Evolutionary conservation across 2,329 filamentous ascomycete genomes (phyloP).

Genomic region (Cytospora schulzeri): DNA sequence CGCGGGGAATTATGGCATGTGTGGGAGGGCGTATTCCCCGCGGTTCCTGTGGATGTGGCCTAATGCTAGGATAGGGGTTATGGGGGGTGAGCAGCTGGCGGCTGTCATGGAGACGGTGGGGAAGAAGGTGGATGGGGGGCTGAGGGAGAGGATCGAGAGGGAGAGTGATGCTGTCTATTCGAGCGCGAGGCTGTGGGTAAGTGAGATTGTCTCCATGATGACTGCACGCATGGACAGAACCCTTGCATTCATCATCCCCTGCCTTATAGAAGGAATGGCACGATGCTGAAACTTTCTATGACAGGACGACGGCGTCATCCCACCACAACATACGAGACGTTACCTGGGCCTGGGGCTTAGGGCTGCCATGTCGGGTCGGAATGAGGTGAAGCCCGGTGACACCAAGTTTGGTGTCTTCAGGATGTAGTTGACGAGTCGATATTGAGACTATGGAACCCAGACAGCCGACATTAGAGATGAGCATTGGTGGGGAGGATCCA

Average conservation of each 20-base stretch:
- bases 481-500: background rate
- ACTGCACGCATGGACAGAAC: background rate
- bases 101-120: slow-evolving; percentile 95
- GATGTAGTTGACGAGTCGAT: slow-evolving; percentile 57
- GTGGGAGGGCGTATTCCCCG: slow-evolving; percentile 88
- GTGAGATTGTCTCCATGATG: slow-evolving; percentile 32
- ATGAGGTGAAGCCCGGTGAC: slow-evolving; percentile 60
- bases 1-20: slow-evolving; percentile 98
- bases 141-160: slow-evolving; percentile 82
- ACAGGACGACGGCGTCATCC: slow-evolving; percentile 77
- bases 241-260: background rate
- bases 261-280: background rate
- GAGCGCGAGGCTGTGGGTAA: slow-evolving; percentile 83
- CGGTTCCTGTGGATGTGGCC: slow-evolving; percentile 97
- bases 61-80: slow-evolving; percentile 92
- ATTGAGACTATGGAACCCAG: no score
- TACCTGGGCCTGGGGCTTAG: slow-evolving; percentile 74
- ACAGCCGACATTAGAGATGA: background rate
- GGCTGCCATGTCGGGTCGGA: slow-evolving; percentile 70
- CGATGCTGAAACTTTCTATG: slow-evolving; percentile 13
- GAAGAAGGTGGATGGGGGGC: slow-evolving; percentile 74
- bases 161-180: slow-evolving; percentile 91
- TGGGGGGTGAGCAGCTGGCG: slow-evolving; percentile 90
- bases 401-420: slow-evolving; percentile 80
- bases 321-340: slow-evolving; percentile 72